These are phyloP conservation scores for Candida piceae DNA, from an alignment of 805 yeast species.

Conservation along the genomic window DNA sequence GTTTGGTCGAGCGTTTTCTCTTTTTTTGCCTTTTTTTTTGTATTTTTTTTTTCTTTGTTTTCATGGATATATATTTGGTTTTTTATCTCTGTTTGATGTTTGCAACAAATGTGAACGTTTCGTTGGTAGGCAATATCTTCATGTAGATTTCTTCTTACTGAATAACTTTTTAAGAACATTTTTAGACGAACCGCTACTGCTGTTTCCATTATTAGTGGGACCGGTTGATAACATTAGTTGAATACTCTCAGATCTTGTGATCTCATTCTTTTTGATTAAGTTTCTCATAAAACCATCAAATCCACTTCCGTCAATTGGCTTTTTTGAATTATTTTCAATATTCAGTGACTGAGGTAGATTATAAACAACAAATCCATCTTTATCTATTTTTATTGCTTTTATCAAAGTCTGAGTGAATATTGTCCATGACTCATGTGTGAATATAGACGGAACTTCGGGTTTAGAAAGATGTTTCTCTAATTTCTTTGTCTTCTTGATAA, in stretches of 20 bases:
- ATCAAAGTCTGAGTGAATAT: slow-evolving; percentile 14
- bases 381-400: slow-evolving; percentile 11
- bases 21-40: no score
- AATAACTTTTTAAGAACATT: slow-evolving; percentile 21
- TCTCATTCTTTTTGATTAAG: slow-evolving; percentile 8
- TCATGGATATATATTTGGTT: no score
- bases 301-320: slow-evolving; percentile 2
- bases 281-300: slow-evolving; percentile 12
- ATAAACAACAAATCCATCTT: slow-evolving; percentile 12
- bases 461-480: slow-evolving; percentile 14
- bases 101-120: no score
- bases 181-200: slow-evolving; percentile 7
- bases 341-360: slow-evolving; percentile 6
- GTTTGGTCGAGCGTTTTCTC: no score
- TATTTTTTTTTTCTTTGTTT: no score
- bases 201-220: slow-evolving; percentile 1
- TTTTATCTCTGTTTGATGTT: no score
- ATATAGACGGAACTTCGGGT: slow-evolving; percentile 22
- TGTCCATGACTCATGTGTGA: slow-evolving; percentile 17
- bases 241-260: slow-evolving; percentile 13
- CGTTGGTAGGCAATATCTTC: no score
- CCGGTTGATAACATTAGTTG: slow-evolving; percentile 12
- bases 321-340: neutral
- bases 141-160: slow-evolving; percentile 13
- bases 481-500: slow-evolving; percentile 17